Evolutionary conservation across 2,329 filamentous ascomycete genomes (phyloP).

Genomic region (Emergomyces pasteurianus): DNA sequence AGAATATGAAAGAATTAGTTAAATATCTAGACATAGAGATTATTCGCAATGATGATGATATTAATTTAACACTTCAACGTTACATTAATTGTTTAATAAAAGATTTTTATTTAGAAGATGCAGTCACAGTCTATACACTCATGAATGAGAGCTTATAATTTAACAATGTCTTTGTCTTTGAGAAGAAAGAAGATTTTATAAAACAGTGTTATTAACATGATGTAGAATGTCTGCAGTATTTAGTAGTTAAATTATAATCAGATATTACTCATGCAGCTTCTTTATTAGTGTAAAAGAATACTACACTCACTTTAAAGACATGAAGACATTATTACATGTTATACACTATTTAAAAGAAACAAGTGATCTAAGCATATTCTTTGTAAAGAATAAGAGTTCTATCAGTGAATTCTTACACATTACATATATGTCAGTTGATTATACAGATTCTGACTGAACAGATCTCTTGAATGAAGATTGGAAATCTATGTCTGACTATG

Average conservation of each 20-base stretch:
- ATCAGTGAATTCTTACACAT: no score
- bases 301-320: neutral
- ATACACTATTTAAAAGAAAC: neutral
- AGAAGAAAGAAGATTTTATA: neutral
- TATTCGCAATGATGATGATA: fast-evolving
- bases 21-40: neutral
- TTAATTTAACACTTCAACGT: neutral
- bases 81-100: neutral
- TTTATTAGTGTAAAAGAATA: neutral
- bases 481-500: constrained; percentile 5
- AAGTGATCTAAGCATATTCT: neutral
- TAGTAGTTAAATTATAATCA: neutral
- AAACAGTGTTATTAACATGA: neutral
- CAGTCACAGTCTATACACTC: neutral
- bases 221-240: neutral
- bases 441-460: neutral
- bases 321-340: neutral
- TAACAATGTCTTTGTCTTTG: fast-evolving
- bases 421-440: neutral
- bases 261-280: neutral
- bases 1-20: neutral
- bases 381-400: neutral
- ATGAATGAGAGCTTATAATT: neutral
- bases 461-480: neutral
- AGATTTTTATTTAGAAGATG: neutral